phyloP scores from a whole-genome alignment of 768 basidiomycete species.

The Naganishia friedmannii region DNA sequence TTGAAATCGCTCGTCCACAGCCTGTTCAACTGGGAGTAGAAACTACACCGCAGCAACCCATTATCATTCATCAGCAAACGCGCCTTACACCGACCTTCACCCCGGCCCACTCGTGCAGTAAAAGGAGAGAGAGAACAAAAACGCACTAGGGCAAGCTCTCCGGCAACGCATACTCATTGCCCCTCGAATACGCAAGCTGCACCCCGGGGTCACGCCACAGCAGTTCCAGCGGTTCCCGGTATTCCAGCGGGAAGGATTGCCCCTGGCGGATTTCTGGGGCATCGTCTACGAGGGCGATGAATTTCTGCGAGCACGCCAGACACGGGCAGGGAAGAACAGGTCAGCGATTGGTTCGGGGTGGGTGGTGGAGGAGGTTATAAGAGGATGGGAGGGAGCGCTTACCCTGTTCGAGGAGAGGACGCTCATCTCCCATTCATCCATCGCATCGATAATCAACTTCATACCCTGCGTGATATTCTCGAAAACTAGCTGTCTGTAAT shows the following conservation, averaged over 20 bases:
- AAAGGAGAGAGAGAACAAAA: constrained; percentile 32
- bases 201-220: constrained; percentile 78
- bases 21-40: constrained; percentile 73
- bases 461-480: constrained; percentile 86
- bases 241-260: constrained; percentile 71
- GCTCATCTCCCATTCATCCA: constrained; percentile 81
- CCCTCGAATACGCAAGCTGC: constrained; percentile 70
- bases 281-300: constrained; percentile 65
- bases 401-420: constrained; percentile 63
- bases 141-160: constrained; percentile 65
- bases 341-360: neutral
- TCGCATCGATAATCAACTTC: constrained; percentile 74
- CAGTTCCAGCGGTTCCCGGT: constrained; percentile 63
- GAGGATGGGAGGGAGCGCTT: neutral
- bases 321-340: neutral
- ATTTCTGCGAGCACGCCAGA: constrained; percentile 43
- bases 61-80: too few species aligned
- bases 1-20: constrained; percentile 70
- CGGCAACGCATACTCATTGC: constrained; percentile 85
- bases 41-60: constrained; percentile 50
- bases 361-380: neutral
- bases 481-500: constrained; percentile 77
- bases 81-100: too few species aligned
- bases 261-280: constrained; percentile 72
- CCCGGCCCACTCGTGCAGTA: too few species aligned